A percentile compares a stretch with the other conserved stretches of the same genome.
These are phyloP conservation scores for Termitomyces heimii DNA, from an alignment of 768 basidiomycete genomes.

Conservation along the genomic window DNA sequence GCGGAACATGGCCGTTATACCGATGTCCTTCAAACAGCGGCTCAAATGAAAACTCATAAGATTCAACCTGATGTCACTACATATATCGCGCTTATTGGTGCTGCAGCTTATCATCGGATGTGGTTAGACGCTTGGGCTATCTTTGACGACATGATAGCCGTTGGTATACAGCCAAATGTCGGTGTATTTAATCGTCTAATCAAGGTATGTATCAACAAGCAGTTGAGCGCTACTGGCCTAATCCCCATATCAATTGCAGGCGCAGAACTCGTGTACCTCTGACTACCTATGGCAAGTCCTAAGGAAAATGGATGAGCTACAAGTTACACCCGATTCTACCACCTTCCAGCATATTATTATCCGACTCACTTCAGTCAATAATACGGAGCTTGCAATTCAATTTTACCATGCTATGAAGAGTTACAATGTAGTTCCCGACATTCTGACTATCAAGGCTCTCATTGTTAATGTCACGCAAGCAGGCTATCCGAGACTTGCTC, in stretches of 20 bases:
- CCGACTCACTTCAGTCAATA: slow-evolving; percentile 36
- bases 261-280: slow-evolving; percentile 32
- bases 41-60: slow-evolving; percentile 51
- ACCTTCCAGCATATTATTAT: slow-evolving; percentile 52
- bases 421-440: slow-evolving; percentile 42
- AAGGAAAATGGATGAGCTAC: slow-evolving; percentile 46
- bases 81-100: slow-evolving; percentile 53
- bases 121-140: slow-evolving; percentile 57
- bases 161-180: slow-evolving; percentile 41
- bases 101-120: slow-evolving; percentile 36
- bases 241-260: slow-evolving; percentile 27
- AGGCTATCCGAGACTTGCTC: slow-evolving; percentile 58
- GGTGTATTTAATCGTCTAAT: slow-evolving; percentile 56
- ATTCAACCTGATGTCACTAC: slow-evolving; percentile 47
- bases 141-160: slow-evolving; percentile 59
- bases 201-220: slow-evolving; percentile 32
- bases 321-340: slow-evolving; percentile 41
- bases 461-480: slow-evolving; percentile 47
- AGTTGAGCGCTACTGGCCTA: not conserved
- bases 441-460: slow-evolving; percentile 44
- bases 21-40: slow-evolving; percentile 38
- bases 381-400: slow-evolving; percentile 63
- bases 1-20: slow-evolving; percentile 29
- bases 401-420: slow-evolving; percentile 53
- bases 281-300: slow-evolving; percentile 44